Base-by-base conservation (phyloP, 208 protist genomes). In the Novymonas esmeraldas region DNA sequence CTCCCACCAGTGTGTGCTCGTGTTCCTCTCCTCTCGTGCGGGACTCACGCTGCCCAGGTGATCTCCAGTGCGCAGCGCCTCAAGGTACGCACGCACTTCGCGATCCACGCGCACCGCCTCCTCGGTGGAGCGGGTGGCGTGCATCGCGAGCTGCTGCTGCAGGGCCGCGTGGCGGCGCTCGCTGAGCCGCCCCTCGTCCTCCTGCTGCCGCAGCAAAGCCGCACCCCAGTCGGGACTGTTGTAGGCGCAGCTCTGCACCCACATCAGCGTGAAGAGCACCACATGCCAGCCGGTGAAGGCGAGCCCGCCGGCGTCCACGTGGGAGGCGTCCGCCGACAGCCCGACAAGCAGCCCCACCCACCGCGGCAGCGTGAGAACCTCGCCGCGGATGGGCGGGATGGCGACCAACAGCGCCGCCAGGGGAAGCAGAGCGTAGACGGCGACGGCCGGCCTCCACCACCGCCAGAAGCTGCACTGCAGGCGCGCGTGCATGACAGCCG, bases 171-270 rank as follows among this genome's bases (percentile, higher is more conserved):
- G 69, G 1, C 69, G 69, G 54, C 10, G 2, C 45, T 60, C 71
- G 3, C 60, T 44, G 5, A 57, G 66, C 46, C 42, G 64, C 28
- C 66, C 31, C 46, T 72, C 67, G 5, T 70, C 41, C 34, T 59
- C 61, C 51, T 75, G 70, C 34, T 73, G 64, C 13, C 60, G 64
- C 34, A 69, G 69, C 55, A 84, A 49, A n/a, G 62, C 44, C 22
- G 50, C 33, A 0, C 62, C 55, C 36, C 22, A 84, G 57, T 70
- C 65, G 9, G 73, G 71, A 48, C 73, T 64, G 46, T 64, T 71
- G 54, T 74, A 75, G 29, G 72, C 39, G 44, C 72, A 60, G n/a
- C 44, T 60, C 62, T 84, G 73, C 46, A 80, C 14, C 68, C 64
- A 72, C 1, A 80, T 42, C 2, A 51, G 28, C 36, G 72, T 63